Conservation (phyloP, 2,329 filamentous ascomycete species). For the Beauveria caledonica region DNA sequence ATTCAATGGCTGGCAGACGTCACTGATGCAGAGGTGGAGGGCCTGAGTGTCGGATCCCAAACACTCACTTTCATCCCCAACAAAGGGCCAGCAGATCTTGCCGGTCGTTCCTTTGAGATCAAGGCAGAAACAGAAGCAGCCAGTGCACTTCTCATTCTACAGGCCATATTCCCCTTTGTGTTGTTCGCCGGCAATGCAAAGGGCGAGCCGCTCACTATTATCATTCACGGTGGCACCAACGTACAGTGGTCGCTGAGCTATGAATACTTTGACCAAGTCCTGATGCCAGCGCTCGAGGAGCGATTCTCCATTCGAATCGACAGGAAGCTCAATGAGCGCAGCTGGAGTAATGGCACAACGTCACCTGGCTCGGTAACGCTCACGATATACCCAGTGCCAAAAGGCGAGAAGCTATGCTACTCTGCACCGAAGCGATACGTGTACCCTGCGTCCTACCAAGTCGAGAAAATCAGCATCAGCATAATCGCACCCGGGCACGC, state of each 20-base stretch:
- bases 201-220: conserved; percentile 37
- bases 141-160: conserved; percentile 49
- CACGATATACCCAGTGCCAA: conserved; percentile 25
- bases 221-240: conserved; percentile 52
- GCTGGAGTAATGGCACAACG: conserved; percentile 42
- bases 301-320: conserved; percentile 41
- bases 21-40: conserved; percentile 42
- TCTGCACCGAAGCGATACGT: conserved; percentile 17
- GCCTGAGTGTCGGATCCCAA: conserved; percentile 42
- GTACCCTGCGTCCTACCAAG: conserved; percentile 22
- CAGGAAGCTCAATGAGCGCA: conserved; percentile 34
- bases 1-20: conserved; percentile 45
- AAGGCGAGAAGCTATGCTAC: conserved; percentile 30
- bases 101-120: conserved; percentile 39
- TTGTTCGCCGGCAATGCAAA: conserved; percentile 42
- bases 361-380: conserved; percentile 37
- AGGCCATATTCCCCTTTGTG: conserved; percentile 52
- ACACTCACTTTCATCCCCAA: conserved; percentile 40
- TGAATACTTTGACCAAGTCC: conserved; percentile 55
- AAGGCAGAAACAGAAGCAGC: conserved; percentile 41
- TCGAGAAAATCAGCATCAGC: conserved; percentile 42
- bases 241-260: conserved; percentile 48
- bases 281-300: conserved; percentile 45
- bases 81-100: conserved; percentile 29
- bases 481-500: conserved; percentile 41